A percentile compares a stretch with the other conserved stretches of the same genome.
Evolutionary conservation across 176 grass and related monocot species (phyloP).

Genomic region (Juncus effusus): DNA sequence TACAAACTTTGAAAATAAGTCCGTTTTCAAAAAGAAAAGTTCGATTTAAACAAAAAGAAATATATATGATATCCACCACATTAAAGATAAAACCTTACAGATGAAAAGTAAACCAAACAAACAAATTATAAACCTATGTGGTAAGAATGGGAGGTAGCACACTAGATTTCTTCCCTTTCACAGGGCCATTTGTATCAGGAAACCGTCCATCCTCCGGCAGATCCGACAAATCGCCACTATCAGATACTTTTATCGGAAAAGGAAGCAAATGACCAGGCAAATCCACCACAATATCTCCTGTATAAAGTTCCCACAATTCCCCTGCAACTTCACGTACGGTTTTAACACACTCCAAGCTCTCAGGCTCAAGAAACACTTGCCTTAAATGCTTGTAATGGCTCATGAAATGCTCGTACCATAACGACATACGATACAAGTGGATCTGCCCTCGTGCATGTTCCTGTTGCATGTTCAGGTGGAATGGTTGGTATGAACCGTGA

Average conservation of each 20-base stretch:
- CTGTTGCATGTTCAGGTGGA: constrained; percentile 46
- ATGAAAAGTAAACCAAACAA: no score
- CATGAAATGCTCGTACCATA: constrained; percentile 87
- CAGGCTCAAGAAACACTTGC: constrained; percentile 33
- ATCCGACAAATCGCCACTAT: constrained; percentile 45
- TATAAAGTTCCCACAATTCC: constrained; percentile 53
- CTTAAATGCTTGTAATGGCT: background rate
- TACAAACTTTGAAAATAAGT: no score
- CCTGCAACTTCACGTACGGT: constrained; percentile 41
- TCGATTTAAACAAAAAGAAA: no score
- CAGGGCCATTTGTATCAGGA: constrained; percentile 57
- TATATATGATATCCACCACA: no score
- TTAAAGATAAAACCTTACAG: no score
- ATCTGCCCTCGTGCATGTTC: constrained; percentile 41
- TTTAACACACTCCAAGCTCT: constrained; percentile 64
- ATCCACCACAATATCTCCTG: constrained; percentile 42
- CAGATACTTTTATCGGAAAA: constrained; percentile 65
- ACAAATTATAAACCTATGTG: constrained; percentile 33
- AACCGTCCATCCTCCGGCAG: constrained; percentile 51
- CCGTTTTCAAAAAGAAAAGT: no score
- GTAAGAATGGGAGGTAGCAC: constrained; percentile 58
- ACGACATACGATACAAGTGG: constrained; percentile 61
- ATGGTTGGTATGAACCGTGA: constrained; percentile 87
- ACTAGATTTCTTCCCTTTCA: constrained; percentile 54
- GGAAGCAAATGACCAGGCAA: constrained; percentile 70